These are phyloP conservation scores for Aspergillus puulaauensis DNA, from an alignment of 2,329 filamentous ascomycete species.

Conservation along the genomic window DNA sequence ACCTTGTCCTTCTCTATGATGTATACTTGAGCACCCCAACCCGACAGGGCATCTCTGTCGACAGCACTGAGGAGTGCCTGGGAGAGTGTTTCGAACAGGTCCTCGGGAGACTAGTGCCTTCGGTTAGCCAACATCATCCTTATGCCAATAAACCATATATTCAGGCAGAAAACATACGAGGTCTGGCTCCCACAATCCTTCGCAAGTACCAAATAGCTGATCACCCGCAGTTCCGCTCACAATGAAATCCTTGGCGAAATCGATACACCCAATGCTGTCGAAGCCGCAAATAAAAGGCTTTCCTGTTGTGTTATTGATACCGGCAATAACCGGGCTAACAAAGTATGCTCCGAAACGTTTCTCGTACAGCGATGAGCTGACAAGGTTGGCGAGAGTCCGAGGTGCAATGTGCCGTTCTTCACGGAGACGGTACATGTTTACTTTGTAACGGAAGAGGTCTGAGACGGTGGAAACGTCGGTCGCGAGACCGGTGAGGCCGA, in stretches of 20 bases:
- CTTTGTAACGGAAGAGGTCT: slow-evolving; percentile 98
- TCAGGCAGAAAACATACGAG: slow-evolving; percentile 61
- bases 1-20: slow-evolving; percentile 99
- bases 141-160: not conserved
- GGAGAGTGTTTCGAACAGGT: slow-evolving; percentile 97
- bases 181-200: slow-evolving; percentile 96
- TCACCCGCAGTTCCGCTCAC: slow-evolving; percentile 94
- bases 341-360: slow-evolving; percentile 95
- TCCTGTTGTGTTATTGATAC: slow-evolving; percentile 88
- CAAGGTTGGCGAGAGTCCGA: slow-evolving; percentile 93
- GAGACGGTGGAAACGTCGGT: slow-evolving; percentile 93
- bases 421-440: slow-evolving; percentile 98
- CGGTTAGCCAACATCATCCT: slow-evolving; percentile 1
- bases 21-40: slow-evolving; percentile 98
- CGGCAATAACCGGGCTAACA: slow-evolving; percentile 89
- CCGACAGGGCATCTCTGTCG: slow-evolving; percentile 92
- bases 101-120: slow-evolving; percentile 65
- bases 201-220: slow-evolving; percentile 98
- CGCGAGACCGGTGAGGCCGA: slow-evolving; percentile 92
- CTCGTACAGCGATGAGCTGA: slow-evolving; percentile 90
- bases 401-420: slow-evolving; percentile 97
- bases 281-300: slow-evolving; percentile 99
- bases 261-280: slow-evolving; percentile 98
- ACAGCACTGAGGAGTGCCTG: slow-evolving; percentile 94
- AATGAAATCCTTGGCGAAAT: slow-evolving; percentile 99